A percentile compares a stretch with the other conserved stretches of the same genome.
phyloP scores from a whole-genome alignment of 495 filamentous ascomycete genomes.

The Aspergillus haitiensis region DNA sequence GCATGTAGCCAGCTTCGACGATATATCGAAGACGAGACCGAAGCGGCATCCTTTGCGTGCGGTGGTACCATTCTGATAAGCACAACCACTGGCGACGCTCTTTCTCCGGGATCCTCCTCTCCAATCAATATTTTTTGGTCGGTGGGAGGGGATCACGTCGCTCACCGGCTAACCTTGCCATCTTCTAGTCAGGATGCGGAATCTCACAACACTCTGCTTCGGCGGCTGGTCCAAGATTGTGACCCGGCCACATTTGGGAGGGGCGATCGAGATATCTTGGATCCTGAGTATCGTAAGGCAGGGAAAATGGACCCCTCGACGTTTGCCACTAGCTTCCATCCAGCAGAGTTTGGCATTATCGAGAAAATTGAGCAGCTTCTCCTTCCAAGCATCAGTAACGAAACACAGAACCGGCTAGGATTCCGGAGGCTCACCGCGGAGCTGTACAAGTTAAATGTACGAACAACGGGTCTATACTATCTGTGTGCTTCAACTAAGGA shows the following conservation, averaged over 20 bases:
- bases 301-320: constrained; percentile 44
- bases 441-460: constrained; percentile 59
- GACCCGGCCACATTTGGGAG: constrained; percentile 50
- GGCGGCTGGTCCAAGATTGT: constrained; percentile 36
- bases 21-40: constrained; percentile 12
- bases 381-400: constrained; percentile 37
- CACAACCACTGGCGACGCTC: not conserved
- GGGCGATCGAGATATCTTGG: constrained; percentile 45
- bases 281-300: constrained; percentile 53
- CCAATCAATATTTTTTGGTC: constrained; percentile 15
- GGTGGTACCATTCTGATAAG: constrained; percentile 20
- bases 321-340: constrained; percentile 53
- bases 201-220: not conserved
- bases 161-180: constrained; percentile 15
- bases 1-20: constrained; percentile 13
- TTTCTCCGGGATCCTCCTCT: not conserved
- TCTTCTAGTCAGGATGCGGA: not conserved
- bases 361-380: constrained; percentile 49
- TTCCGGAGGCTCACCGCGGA: constrained; percentile 39
- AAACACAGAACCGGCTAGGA: constrained; percentile 7
- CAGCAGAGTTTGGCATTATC: constrained; percentile 53
- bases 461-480: constrained; percentile 6
- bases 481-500: not conserved
- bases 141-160: not conserved
- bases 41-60: constrained; percentile 18